phyloP scores from a whole-genome alignment of 192 early-diverging fungal genomes.

The Phycomyces blakesleeanus region DNA sequence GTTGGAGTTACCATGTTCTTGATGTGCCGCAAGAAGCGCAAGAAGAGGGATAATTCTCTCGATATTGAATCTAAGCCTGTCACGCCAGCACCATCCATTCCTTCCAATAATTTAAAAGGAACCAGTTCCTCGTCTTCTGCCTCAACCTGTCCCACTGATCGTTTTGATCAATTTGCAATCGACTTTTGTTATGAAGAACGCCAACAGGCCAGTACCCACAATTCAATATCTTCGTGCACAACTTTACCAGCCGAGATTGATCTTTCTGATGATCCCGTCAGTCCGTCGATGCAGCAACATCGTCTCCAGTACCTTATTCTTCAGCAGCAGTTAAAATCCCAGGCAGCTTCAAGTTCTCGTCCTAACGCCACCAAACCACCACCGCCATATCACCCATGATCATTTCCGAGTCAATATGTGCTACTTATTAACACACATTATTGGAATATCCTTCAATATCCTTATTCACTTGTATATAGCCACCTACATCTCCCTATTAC shows the following conservation, averaged over 20 bases:
- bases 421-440: too few species aligned
- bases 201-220: neutral
- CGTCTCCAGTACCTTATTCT: conserved; percentile 10
- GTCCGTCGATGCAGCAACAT: conserved; percentile 18
- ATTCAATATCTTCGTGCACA: neutral
- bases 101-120: neutral
- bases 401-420: too few species aligned
- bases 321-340: neutral
- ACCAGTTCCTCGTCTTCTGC: neutral
- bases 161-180: conserved; percentile 15
- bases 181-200: conserved; percentile 4
- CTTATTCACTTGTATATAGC: too few species aligned
- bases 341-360: neutral
- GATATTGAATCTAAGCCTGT: conserved; percentile 11
- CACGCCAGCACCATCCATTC: neutral
- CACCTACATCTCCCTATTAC: too few species aligned
- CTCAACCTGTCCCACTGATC: neutral
- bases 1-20: conserved; percentile 8
- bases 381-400: too few species aligned
- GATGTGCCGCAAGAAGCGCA: conserved; percentile 1
- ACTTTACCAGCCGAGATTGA: neutral
- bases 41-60: neutral
- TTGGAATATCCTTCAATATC: too few species aligned
- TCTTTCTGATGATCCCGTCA: neutral
- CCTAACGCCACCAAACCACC: neutral